Evolutionary conservation across 1,139 yeast species (phyloP).

Genomic region (Yamadazyma jaroonii): DNA sequence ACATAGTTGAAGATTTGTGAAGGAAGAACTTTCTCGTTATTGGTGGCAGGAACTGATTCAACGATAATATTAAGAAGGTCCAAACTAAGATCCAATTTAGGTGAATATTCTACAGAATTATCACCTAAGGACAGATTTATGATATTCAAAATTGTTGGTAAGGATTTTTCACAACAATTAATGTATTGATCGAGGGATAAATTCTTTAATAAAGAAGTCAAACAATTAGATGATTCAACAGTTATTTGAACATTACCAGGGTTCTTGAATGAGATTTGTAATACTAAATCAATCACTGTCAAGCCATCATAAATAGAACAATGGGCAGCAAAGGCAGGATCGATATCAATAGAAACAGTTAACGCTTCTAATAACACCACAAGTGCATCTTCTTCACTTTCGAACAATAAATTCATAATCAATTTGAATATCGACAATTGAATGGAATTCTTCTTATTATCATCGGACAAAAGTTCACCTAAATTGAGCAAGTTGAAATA

Average conservation of each 20-base stretch:
- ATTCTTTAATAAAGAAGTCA: conserved; percentile 54
- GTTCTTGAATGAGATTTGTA: conserved; percentile 67
- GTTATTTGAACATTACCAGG: conserved; percentile 71
- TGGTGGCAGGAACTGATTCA: conserved; percentile 32
- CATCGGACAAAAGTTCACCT: conserved; percentile 4
- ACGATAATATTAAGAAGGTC: conserved; percentile 64
- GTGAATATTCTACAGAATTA: conserved; percentile 40
- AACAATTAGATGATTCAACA: conserved; percentile 59
- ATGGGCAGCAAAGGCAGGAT: conserved; percentile 32
- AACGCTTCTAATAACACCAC: conserved; percentile 73
- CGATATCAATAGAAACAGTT: conserved; percentile 50
- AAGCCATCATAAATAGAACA: conserved; percentile 18
- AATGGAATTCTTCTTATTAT: conserved; percentile 16
- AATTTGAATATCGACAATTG: conserved; percentile 30
- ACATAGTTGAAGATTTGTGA: conserved; percentile 45
- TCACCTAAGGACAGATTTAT: conserved; percentile 22
- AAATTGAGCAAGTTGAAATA: conserved; percentile 50
- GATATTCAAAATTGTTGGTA: conserved; percentile 47
- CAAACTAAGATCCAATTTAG: conserved; percentile 63
- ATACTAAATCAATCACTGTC: conserved; percentile 50
- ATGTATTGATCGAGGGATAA: conserved; percentile 46
- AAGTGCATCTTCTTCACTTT: conserved; percentile 79
- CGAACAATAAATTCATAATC: conserved; percentile 45
- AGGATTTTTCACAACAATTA: conserved; percentile 47
- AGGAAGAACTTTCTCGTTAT: conserved; percentile 43